Evolutionary conservation across 441 rosid genomes (phyloP).

Genomic region (Erodium chrysanthum): DNA sequence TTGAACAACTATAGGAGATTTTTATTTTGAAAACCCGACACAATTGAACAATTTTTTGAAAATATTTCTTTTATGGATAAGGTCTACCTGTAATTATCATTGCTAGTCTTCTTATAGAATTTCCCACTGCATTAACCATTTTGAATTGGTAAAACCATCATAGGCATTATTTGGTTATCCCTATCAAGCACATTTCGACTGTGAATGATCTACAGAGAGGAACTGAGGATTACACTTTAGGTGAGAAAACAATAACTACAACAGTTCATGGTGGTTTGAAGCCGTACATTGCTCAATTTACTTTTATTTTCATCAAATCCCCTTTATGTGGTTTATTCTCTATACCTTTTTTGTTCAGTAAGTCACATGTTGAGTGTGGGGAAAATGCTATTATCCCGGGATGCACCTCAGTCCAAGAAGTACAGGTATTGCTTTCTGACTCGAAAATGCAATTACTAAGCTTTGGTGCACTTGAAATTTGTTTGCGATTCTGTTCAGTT

Average conservation of each 20-base stretch:
- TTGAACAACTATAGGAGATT: neutral
- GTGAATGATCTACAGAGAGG: conserved; percentile 50
- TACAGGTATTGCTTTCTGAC: conserved; percentile 36
- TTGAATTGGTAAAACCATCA: conserved; percentile 7
- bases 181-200: conserved; percentile 64
- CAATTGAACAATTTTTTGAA: no score
- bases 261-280: neutral
- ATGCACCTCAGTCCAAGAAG: conserved; percentile 43
- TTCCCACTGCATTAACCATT: neutral
- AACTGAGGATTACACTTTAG: conserved; percentile 62
- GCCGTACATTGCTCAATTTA: neutral
- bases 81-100: neutral
- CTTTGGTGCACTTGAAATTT: neutral
- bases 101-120: neutral
- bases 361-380: conserved; percentile 75
- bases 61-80: no score
- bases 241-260: conserved; percentile 25
- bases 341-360: conserved; percentile 29
- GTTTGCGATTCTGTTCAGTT: neutral
- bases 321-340: neutral
- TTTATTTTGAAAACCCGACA: neutral
- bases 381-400: conserved; percentile 43
- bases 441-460: neutral
- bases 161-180: conserved; percentile 86
- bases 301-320: neutral